Percentiles rank a stretch among this genome's conserved stretches.
Conservation (phyloP, 352 stramenopile species). For the Phytopythium sindhum region DNA sequence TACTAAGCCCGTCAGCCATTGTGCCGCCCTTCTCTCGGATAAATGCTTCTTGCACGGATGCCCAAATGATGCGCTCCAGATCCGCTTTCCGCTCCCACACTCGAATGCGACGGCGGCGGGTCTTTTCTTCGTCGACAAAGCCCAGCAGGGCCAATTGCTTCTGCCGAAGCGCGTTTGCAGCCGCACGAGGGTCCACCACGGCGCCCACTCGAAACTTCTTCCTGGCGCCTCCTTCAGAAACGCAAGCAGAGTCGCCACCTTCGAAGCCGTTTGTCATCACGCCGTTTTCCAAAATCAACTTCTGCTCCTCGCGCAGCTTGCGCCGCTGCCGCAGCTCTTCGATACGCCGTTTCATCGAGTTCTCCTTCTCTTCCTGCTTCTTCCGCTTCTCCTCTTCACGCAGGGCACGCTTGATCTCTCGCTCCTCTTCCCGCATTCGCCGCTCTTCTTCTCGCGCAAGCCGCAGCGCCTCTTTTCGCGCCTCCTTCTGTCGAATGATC, state of each 20-base stretch:
- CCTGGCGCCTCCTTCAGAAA: conserved; percentile 3
- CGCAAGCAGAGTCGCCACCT: background rate
- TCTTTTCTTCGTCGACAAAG: conserved; percentile 69
- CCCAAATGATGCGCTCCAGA: conserved; percentile 52
- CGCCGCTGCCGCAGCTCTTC: conserved; percentile 63
- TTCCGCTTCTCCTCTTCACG: conserved; percentile 72
- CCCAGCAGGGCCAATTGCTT: conserved; percentile 56
- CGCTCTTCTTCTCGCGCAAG: conserved; percentile 68
- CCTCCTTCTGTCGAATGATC: conserved; percentile 60
- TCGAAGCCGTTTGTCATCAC: conserved; percentile 36
- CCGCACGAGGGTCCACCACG: conserved; percentile 6
- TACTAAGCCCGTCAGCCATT: background rate
- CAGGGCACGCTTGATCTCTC: conserved; percentile 60
- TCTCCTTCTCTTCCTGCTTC: conserved; percentile 68
- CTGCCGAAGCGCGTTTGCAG: conserved; percentile 32
- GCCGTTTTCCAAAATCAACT: conserved; percentile 69
- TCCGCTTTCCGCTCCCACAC: conserved; percentile 50
- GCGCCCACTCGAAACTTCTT: conserved; percentile 12
- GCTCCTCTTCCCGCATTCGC: conserved; percentile 65
- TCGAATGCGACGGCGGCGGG: conserved; percentile 48
- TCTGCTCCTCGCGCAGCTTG: conserved; percentile 68
- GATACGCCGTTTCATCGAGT: conserved; percentile 68
- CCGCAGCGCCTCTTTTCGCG: conserved; percentile 52
- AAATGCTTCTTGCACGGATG: conserved; percentile 45
- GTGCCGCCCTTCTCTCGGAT: conserved; percentile 7